Evolutionary conservation across 1,284 basidiomycete genomes (phyloP), one percentile per base, ranked within the genome.

Genomic region (Athelia sp.): DNA sequence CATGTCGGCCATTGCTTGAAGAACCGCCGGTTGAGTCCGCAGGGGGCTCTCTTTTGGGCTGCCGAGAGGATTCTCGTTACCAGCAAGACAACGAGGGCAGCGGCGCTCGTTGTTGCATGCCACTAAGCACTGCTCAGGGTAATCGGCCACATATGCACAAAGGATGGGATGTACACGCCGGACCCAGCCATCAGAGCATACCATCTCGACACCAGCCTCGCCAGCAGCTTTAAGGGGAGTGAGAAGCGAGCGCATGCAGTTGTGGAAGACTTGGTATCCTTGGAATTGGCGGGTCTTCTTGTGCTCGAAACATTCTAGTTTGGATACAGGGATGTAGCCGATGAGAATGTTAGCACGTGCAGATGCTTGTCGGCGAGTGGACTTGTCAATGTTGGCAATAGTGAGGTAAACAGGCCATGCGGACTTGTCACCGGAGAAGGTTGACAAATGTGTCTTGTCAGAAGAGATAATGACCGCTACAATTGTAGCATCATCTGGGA

Each of bases 401-500:
- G 49, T 53, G 23, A 44, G 45, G 62, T 58, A 71, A 3, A 70
- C 62, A 2, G 68, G 68, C 60, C 62, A 70, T 15, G 68, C 70
- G 3, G 48, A 48, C 43, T 69, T 68, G 47, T 70, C 62, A 1
- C 69, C 68, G n/a, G 61, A 58, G 52, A 70, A 66, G 2, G 48
- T 50, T 10, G 70, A 61, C 10, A 74, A 59, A 6, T 61, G 56
- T 1, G 70, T 74, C 51, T 74, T 71, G 51, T 74, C 68, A 0
- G 70, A 67, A 3, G 67, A 56, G 1, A 73, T 50, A 23, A 74
- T 72, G 2, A 73, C 38, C 0, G 68, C 67, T 2, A 57, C 57
- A 26, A 73, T 53, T 2, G 65, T 67, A 3, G 60, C 60, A 15
- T 62, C 65, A 10, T 50, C 15, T 3, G 62, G 63, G 10, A 69